Conservation (phyloP, 495 filamentous ascomycete species). For the Annulohypoxylon nitens region DNA sequence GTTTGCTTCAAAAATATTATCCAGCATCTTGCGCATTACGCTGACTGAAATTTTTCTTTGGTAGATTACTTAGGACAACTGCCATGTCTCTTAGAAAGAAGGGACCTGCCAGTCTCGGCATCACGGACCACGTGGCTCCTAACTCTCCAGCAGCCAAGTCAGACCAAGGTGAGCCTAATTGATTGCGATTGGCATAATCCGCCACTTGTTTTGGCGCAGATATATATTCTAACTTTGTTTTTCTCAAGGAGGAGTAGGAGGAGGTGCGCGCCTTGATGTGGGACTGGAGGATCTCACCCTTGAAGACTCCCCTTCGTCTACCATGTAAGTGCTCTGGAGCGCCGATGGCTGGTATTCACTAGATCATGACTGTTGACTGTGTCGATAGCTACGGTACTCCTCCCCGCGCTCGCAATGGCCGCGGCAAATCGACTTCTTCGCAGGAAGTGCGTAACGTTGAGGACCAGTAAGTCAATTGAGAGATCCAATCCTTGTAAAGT, state of each 20-base stretch:
- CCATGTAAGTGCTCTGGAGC: slow-evolving; percentile 10
- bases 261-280: slow-evolving; percentile 32
- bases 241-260: slow-evolving; percentile 23
- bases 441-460: slow-evolving; percentile 4
- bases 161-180: slow-evolving; percentile 36
- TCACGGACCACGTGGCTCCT: neutral
- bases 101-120: slow-evolving; percentile 29
- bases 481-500: neutral
- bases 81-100: slow-evolving; percentile 36
- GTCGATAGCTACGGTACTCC: neutral
- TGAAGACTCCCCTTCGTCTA: slow-evolving; percentile 3
- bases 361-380: slow-evolving; percentile 8
- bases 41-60: slow-evolving; percentile 3
- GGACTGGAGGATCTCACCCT: slow-evolving; percentile 21
- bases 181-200: neutral
- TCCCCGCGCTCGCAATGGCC: neutral
- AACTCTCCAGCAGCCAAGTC: slow-evolving; percentile 31
- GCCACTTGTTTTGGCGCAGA: neutral
- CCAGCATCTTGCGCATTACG: neutral
- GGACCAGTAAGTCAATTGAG: slow-evolving; percentile 17
- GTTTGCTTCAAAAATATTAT: neutral
- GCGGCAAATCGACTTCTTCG: neutral
- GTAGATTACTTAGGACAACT: neutral
- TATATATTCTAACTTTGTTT: slow-evolving; percentile 6
- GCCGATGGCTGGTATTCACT: neutral